Evolutionary conservation across 441 rosid species (phyloP).

Genomic region (Gossypium schwendimanii): DNA sequence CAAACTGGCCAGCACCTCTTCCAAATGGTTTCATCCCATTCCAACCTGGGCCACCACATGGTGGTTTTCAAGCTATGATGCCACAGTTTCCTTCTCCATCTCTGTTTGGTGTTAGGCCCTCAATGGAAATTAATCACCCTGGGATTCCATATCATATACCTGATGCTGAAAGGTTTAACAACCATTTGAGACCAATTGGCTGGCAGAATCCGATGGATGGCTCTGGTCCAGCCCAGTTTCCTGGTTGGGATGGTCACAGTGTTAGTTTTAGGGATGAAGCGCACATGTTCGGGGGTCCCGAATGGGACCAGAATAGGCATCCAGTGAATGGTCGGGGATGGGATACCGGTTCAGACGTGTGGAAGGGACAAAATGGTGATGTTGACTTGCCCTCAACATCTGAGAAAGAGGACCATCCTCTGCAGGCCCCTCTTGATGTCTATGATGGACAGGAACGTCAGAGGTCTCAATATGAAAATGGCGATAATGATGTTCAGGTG

Average conservation of each 20-base stretch:
- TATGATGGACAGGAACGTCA: conserved; percentile 38
- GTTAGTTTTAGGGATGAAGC: conserved; percentile 79
- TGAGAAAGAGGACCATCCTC: conserved; percentile 50
- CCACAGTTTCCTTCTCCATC: conserved; percentile 76
- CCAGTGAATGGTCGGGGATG: conserved; percentile 59
- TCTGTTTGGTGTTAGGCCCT: conserved; percentile 72
- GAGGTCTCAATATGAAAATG: conserved; percentile 30
- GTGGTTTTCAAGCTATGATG: conserved; percentile 70
- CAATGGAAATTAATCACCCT: conserved; percentile 74
- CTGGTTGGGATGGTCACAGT: conserved; percentile 84
- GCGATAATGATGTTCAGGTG: conserved; percentile 6
- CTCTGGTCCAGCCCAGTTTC: conserved; percentile 72
- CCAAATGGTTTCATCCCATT: conserved; percentile 88
- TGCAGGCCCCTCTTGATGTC: conserved; percentile 40
- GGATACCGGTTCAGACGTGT: conserved; percentile 62
- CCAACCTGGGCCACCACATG: conserved; percentile 85
- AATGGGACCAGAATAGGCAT: conserved; percentile 84
- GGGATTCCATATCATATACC: conserved; percentile 74
- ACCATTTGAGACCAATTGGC: conserved; percentile 82
- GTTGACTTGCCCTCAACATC: conserved; percentile 53
- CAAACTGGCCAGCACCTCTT: conserved; percentile 74
- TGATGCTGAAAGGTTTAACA: conserved; percentile 74
- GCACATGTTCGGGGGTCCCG: conserved; percentile 58
- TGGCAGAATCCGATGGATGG: conserved; percentile 93
- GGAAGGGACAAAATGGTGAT: conserved; percentile 84